phyloP scores from a whole-genome alignment of 345 rosid genomes.

The Salix caprea region DNA sequence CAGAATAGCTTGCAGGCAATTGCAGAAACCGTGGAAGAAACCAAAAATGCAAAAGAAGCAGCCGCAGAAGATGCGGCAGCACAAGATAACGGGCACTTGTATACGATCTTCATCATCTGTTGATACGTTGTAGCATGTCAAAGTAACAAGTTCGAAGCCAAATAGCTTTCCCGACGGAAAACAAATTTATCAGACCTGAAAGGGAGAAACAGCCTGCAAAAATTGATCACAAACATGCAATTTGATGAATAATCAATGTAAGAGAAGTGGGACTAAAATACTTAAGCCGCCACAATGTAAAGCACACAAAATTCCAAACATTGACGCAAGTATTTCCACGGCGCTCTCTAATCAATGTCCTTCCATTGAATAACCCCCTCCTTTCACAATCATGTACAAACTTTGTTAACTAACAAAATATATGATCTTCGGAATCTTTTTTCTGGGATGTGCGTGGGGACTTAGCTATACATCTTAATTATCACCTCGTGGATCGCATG shows the following conservation, averaged over 20 bases:
- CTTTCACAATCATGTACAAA: not conserved
- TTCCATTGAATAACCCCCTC: not conserved
- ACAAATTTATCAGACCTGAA: not conserved
- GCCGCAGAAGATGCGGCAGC: not conserved
- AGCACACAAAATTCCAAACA: not conserved
- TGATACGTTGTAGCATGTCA: not conserved
- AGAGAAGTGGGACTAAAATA: not conserved
- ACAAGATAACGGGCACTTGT: not conserved
- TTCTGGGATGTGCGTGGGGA: not conserved
- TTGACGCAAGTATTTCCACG: not conserved
- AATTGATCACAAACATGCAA: not conserved
- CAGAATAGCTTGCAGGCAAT: conserved; percentile 7
- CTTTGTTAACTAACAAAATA: not conserved
- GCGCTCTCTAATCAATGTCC: not conserved
- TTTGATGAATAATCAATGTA: not conserved
- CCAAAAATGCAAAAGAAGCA: not conserved
- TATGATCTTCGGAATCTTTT: not conserved
- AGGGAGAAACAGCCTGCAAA: not conserved
- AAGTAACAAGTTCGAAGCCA: not conserved
- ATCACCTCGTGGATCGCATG: not conserved
- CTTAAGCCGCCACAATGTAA: not conserved
- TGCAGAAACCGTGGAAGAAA: not conserved
- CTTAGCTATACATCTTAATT: not conserved
- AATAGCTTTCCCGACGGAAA: not conserved
- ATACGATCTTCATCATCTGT: not conserved